Percentiles rank a stretch among this genome's conserved stretches.
phyloP scores from a whole-genome alignment of 1,139 yeast species.

The Yamadazyma triangularis region DNA sequence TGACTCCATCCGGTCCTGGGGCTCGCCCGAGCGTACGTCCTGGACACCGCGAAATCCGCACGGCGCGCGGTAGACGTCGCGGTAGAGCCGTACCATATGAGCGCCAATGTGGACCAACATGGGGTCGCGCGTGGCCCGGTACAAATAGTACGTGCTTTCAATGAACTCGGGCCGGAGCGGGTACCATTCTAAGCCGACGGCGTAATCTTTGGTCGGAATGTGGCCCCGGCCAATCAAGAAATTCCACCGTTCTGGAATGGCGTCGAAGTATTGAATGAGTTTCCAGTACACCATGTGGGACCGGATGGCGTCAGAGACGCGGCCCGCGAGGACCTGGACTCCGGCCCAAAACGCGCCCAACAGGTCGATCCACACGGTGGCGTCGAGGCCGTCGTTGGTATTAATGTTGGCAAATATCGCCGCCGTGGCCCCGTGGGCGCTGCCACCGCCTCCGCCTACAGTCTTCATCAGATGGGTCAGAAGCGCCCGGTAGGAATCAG shows the following conservation, averaged over 20 bases:
- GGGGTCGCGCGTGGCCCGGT: conserved; percentile 84
- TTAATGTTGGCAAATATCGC: conserved; percentile 65
- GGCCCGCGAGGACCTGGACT: conserved; percentile 74
- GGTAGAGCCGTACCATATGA: conserved; percentile 51
- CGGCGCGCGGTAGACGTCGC: conserved; percentile 45
- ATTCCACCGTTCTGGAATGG: conserved; percentile 87
- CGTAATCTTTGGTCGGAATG: conserved; percentile 13
- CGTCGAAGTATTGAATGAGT: conserved; percentile 76
- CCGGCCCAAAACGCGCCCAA: conserved; percentile 89
- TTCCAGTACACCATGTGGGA: conserved; percentile 66
- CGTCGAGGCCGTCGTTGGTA: conserved; percentile 43
- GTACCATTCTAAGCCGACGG: conserved; percentile 76
- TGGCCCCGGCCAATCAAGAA: conserved; percentile 18
- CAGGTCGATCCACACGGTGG: conserved; percentile 76
- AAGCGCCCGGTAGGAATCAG: conserved; percentile 56
- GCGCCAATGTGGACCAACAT: conserved; percentile 74
- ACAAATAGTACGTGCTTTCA: conserved; percentile 82
- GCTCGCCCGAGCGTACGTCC: conserved; percentile 58
- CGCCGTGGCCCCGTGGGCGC: conserved; percentile 37
- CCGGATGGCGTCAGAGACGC: conserved; percentile 58
- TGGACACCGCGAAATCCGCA: conserved; percentile 86
- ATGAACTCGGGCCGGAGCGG: conserved; percentile 89
- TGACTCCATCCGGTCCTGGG: conserved; percentile 84
- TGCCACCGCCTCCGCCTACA: too few relatives aligned
- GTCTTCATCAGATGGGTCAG: conserved; percentile 34